phyloP scores from a whole-genome alignment of 2,329 filamentous ascomycete genomes.

The Triangularia verruculosa region DNA sequence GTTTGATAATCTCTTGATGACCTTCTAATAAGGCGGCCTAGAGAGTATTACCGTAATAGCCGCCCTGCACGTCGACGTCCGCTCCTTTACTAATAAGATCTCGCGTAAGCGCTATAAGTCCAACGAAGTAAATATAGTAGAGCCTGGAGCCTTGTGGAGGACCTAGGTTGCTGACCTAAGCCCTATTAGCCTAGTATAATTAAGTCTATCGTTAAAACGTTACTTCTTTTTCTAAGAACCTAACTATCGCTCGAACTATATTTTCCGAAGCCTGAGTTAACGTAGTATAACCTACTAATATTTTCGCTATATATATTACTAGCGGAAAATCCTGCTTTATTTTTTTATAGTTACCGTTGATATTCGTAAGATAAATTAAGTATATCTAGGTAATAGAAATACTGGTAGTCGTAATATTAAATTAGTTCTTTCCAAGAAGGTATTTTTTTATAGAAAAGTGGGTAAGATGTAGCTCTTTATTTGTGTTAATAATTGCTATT shows the following conservation, averaged over 20 bases:
- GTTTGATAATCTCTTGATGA: background rate
- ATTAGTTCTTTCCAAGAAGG: background rate
- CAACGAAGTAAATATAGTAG: no score
- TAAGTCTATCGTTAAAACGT: no score
- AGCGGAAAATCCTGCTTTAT: background rate
- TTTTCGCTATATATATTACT: no score
- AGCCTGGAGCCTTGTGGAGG: no score
- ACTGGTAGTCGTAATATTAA: background rate
- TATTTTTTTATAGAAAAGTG: conserved; percentile 9
- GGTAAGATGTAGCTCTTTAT: conserved; percentile 4
- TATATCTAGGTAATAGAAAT: background rate
- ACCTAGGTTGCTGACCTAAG: no score
- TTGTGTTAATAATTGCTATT: background rate
- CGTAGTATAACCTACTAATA: no score
- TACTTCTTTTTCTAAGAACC: no score
- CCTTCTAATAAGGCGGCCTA: background rate
- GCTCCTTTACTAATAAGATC: background rate
- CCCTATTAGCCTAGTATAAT: no score
- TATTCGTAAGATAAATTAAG: conserved; percentile 3
- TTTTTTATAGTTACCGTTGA: background rate
- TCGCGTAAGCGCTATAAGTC: no score
- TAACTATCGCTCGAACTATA: no score
- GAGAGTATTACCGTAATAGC: background rate
- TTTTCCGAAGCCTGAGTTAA: no score
- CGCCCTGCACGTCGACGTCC: background rate